Evolutionary conservation across 2,329 filamentous ascomycete genomes (phyloP), one percentile per base, ranked within the genome.

Genomic region (Fusarium oligoseptatum): DNA sequence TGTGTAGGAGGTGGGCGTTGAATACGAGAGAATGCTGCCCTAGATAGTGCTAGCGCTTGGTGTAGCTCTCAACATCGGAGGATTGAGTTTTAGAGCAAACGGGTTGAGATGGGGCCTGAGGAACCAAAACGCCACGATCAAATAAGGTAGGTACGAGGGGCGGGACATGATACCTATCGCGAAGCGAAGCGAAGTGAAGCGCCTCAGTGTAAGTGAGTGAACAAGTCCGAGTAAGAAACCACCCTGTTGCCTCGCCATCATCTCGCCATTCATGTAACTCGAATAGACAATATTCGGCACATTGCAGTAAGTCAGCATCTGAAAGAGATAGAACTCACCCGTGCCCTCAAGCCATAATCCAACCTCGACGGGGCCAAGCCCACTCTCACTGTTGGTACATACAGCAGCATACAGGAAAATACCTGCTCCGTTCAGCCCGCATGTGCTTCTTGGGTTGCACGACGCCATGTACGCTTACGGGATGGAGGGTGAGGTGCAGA

Each of bases 21-120:
- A 77, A 78, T 78, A 78, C 76, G 76, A 78, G 76, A 64, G 62
- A 71, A 70, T 78, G 74, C 52, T 73, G 66, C 65, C 48, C 55
- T 68, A 45, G 62, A 61, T 3, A 24, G 45, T 27, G 29, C 17
- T 52, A 52, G 48, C n/a, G 48, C 48, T 52, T 52, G 17, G 24
- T 52, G 48, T n/a, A 50, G 24, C 62, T 52, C 48, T 52, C 48
- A 52, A 52, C 48, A 52, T 52, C 48, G 48, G 39, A 41, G 48
- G 29, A 66, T 75, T 74, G 61, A 64, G 57, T 72, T 71, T 64
- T 71, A 63, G 50, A 65, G 68, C 41, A 50, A 61, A 63, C 63
- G 64, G 68, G 48, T 14, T 52, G 48, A 52, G 48, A 52, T 64
- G 61, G 64, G 55, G 71, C 68, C 68, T 74, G 61, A 75, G 60